Base-by-base conservation (phyloP, 768 basidiomycete genomes). In the Boletus tylopilopsis region DNA sequence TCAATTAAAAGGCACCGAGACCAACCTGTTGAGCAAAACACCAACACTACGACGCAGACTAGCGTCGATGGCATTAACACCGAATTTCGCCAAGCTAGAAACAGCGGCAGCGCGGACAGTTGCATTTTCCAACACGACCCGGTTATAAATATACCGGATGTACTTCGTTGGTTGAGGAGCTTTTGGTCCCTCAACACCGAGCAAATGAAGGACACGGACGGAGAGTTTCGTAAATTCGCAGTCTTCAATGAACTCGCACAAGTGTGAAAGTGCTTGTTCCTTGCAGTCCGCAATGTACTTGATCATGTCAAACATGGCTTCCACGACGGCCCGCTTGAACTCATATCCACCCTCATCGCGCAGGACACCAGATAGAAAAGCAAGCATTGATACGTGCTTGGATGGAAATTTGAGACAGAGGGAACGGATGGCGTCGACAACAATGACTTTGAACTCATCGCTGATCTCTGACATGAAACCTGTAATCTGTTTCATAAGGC, bases 231-330 rank as follows among this genome's bases (percentile, higher is more conserved):
- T 97, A 65, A 98, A 99, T 68, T 99, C 96, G 79, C 96, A 99
- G 66, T 99, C 96, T 71, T 99, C 96, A 66, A 99, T 99, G 67
- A 99, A 99, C 68, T 99, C 96, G 76, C 96, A 99, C 19, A 99
- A 80, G 63, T 99, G 93, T 18, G 95, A 95, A 38, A 99, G 80
- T 1, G 96, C 96, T 62, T 96, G 90, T 67, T 99, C 96, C 73
- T 96, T 95, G 73, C 87, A 90, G 44, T 97, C 95, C 38, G 76
- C 74, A 61, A 99, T 97, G 72, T 82, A 98, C 66, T 95, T 97
- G 78, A 99, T 91, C 96, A 99, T 99, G 70, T 99, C 96, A 66
- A 99, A 98, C 65, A 99, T 98, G 18, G 96, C 95, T 71, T 98
- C 96, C 29, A 99, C 96, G 41, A 98, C 92, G 7, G 96, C 92